A percentile compares a stretch with the other conserved stretches of the same genome.
These are phyloP conservation scores for Trichoderma sp. DNA, from an alignment of 2,329 filamentous ascomycete genomes.

Conservation along the genomic window DNA sequence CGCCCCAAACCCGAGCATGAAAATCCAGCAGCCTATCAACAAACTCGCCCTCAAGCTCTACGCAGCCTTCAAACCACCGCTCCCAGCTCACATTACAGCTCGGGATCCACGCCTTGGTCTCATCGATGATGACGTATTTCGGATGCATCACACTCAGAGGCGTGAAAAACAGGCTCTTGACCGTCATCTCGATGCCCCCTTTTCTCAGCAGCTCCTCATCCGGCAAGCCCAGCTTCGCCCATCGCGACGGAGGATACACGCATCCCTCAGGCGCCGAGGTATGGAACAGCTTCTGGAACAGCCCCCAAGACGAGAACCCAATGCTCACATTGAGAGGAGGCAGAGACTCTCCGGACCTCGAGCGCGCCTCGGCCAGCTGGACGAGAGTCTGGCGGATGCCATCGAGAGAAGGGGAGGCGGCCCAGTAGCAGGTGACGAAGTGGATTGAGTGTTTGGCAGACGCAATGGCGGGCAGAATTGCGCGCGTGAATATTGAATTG, in stretches of 20 bases:
- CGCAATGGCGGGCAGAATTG: constrained; percentile 64
- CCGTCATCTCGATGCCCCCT: constrained; percentile 65
- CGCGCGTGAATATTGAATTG: constrained; percentile 56
- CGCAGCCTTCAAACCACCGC: constrained; percentile 80
- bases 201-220: constrained; percentile 53
- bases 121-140: constrained; percentile 78
- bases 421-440: constrained; percentile 84
- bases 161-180: constrained; percentile 78
- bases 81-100: constrained; percentile 89
- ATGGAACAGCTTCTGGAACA: constrained; percentile 76
- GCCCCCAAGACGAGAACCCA: constrained; percentile 74
- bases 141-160: constrained; percentile 88
- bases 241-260: constrained; percentile 61
- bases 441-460: constrained; percentile 67
- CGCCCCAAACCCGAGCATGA: constrained; percentile 69
- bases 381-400: constrained; percentile 61
- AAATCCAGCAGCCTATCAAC: constrained; percentile 67
- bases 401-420: constrained; percentile 63
- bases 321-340: constrained; percentile 64
- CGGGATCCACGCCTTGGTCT: constrained; percentile 67
- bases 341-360: constrained; percentile 33
- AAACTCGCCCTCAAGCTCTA: constrained; percentile 66
- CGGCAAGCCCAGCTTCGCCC: constrained; percentile 69
- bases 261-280: constrained; percentile 65
- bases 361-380: constrained; percentile 56